Base-by-base conservation (phyloP, 1,284 basidiomycete genomes). In the Malassezia obtusa region DNA sequence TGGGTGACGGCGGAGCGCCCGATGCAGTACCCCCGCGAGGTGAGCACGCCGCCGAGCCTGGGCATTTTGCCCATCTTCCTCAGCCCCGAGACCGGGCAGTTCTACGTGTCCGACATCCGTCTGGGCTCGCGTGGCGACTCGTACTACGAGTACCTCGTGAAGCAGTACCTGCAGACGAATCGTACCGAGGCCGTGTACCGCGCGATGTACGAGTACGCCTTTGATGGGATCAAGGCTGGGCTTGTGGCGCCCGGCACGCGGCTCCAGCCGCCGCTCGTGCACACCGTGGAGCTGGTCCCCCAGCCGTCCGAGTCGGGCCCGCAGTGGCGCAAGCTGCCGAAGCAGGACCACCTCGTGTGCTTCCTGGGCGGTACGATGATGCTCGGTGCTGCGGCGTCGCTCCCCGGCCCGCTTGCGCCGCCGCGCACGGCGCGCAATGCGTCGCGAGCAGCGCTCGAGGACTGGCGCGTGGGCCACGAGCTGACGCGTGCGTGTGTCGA, bases 271-370 rank as follows among this genome's bases (percentile, higher is more conserved):
- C 68, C 81, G 1, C 75, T 90, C 60, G 79, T 84, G 25, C 90
- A 87, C 75, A 92, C 87, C 0, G 81, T 84, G 44, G 91, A 96
- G 73, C 79, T 95, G 5, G 60, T 68, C 14, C 77, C 77, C 7
- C 59, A 43, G 1, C 36, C 25, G 14, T 50, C 56, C 15, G 28
- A 11, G 12, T 0, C 1, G 9, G 52, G 58, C 11, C 40, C 40
- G 17, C 54, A 54, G 9, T 64, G 65, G 58, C 37, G 40, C 22
- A 77, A 86, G 14, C 77, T 80, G 1, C 85, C 86, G 14, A 92
- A 94, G 75, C 91, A 96, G 77, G 91, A 96, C 73, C 91, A 95
- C 74, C 81, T 96, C 19, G 90, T 89, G 1, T 95, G 91, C 76
- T 96, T 95, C 82, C 77, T 95, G 40, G 89, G 85, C 31, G 90